phyloP scores from a whole-genome alignment of 306 rosid genomes.

The Cucumis hystrix region DNA sequence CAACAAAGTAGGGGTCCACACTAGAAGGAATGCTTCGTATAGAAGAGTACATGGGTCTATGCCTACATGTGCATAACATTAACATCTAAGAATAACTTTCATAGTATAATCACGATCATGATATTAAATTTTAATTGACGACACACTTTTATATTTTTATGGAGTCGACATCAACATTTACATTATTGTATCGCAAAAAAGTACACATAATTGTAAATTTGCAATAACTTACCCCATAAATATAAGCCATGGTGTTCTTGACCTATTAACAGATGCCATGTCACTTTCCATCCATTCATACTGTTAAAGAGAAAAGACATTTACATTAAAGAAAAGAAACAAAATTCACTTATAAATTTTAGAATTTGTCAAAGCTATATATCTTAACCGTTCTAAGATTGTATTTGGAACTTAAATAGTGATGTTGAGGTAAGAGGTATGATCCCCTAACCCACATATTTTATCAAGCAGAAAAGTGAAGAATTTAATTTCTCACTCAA shows the following conservation, averaged over 20 bases:
- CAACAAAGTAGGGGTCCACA: conserved; percentile 13
- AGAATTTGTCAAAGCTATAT: neutral
- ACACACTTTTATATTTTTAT: no score
- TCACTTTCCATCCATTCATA: conserved; percentile 65
- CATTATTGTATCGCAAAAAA: no score
- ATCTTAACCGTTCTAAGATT: no score
- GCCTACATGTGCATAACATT: conserved; percentile 32
- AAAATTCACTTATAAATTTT: neutral
- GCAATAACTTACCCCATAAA: conserved; percentile 47
- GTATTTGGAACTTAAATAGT: no score
- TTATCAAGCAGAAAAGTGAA: no score
- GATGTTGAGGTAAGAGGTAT: no score
- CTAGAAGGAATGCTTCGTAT: neutral
- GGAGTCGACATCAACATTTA: no score
- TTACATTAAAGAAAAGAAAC: neutral
- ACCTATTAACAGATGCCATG: conserved; percentile 61
- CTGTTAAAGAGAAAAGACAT: conserved; percentile 13
- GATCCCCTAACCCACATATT: no score
- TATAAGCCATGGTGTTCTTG: conserved; percentile 70
- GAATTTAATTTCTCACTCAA: no score
- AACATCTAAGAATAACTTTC: no score
- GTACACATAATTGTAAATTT: neutral
- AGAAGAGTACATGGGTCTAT: conserved; percentile 76
- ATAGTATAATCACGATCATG: no score
- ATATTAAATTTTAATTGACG: no score